Conservation (phyloP, 2,329 filamentous ascomycete species). For the Sclerotinia trifoliorum region DNA sequence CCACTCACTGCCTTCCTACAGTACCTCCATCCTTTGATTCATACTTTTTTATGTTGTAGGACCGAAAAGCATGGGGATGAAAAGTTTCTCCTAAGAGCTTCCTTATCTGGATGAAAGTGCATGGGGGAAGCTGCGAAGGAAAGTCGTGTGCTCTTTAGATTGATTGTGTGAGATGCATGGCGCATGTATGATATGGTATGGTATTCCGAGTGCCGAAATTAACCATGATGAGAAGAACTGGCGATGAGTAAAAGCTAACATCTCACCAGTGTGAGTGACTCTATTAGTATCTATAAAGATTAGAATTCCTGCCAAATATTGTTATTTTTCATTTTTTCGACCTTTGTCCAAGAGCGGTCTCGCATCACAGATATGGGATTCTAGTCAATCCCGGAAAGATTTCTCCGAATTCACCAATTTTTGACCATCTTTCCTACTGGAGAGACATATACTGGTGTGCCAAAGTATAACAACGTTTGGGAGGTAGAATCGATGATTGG, state of each 20-base stretch:
- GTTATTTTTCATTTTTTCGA: neutral
- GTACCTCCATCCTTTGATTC: neutral
- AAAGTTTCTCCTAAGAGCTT: constrained; percentile 7
- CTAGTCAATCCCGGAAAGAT: too few species aligned
- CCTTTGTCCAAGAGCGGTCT: too few species aligned
- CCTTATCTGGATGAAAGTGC: neutral
- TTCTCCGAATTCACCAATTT: too few species aligned
- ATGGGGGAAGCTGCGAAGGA: neutral
- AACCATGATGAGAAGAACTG: neutral
- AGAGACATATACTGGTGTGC: too few species aligned
- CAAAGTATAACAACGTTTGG: too few species aligned
- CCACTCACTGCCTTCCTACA: neutral
- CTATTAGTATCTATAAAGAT: neutral
- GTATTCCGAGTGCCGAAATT: neutral
- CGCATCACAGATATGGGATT: too few species aligned
- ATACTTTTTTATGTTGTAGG: neutral
- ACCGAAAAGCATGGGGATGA: neutral
- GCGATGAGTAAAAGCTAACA: neutral
- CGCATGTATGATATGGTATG: neutral
- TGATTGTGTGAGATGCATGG: neutral
- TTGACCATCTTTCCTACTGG: too few species aligned
- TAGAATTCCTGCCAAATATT: neutral
- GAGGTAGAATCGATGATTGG: too few species aligned
- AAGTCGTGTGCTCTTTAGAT: neutral
- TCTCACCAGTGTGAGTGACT: constrained; percentile 9